Evolutionary conservation across 257 asterid genomes (phyloP), one percentile per base, ranked within the genome.

Genomic region (Nicotiana otophora): DNA sequence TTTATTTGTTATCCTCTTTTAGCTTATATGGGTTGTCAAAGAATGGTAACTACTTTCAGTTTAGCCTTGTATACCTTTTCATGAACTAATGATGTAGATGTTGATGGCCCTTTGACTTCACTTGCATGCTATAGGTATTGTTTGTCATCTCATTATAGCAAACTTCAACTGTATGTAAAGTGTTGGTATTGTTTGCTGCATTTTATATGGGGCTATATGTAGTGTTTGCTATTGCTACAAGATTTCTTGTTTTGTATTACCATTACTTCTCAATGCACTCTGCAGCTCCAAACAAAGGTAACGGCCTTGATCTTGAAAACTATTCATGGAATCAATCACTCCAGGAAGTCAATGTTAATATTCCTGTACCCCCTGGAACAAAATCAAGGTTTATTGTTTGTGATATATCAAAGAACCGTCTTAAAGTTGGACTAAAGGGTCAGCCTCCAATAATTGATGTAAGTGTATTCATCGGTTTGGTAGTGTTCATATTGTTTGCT

Each of bases 241-340:
- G 46, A 69, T 82, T 8, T 57, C 30, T 74, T 63, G 54, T 66
- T 9, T 17, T 57, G 63, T 12, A 15, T 26, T 14, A 26, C 7
- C 80, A 12, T 14, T 42, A 14, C 20, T 74, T 74, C 63, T 74
- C 28, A 51, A 2, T 74, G 65, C 7, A 26, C n/a, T 77, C 67
- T 77, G 79, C 89, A 89, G 92, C 85, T 82, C 98, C 98, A 61
- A 95, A 93, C 89, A 86, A 80, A 34, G 87, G 82, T 54, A 94
- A 93, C 77, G 98, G 97, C 57, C 95, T 95, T 81, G 98, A 95
- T 87, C 81, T 95, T 91, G 97, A 95, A 30, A 88, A 87, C 1
- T 90, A 93, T 81, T 89, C 96, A 23, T 95, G 98, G 98, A 55
- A 81, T 79, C 98, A 95, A 70, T 86, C 97, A 33, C 85, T 93